A percentile compares a stretch with the other conserved stretches of the same genome.
Evolutionary conservation across 805 yeast genomes (phyloP).

Genomic region (Spathaspora sp.): DNA sequence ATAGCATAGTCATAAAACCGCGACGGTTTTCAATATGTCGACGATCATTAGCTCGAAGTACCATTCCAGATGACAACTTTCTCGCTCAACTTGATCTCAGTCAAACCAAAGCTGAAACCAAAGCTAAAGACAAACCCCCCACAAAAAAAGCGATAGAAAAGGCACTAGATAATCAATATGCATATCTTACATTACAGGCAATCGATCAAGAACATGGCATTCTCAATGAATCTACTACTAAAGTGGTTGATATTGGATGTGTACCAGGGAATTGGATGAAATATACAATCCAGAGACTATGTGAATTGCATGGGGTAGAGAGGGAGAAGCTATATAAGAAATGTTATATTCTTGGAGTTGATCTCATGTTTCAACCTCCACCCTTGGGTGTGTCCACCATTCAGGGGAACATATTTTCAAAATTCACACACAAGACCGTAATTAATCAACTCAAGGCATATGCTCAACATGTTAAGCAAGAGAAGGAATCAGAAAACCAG

Average conservation of each 20-base stretch:
- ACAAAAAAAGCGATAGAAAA: background rate
- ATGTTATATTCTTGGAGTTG: conserved; percentile 37
- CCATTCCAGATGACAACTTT: no score
- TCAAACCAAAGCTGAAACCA: no score
- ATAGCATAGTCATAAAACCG: background rate
- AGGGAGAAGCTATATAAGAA: conserved; percentile 20
- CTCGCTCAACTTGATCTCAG: background rate
- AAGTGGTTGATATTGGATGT: conserved; percentile 37
- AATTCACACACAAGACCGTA: conserved; percentile 25
- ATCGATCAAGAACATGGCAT: conserved; percentile 7
- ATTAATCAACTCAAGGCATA: conserved; percentile 18
- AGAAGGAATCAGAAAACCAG: background rate
- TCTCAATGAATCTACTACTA: conserved; percentile 22
- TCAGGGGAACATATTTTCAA: conserved; percentile 84
- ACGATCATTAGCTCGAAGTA: background rate
- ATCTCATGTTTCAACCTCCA: conserved; percentile 73
- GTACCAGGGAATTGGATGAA: conserved; percentile 42
- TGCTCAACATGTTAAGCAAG: background rate
- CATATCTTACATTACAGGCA: background rate
- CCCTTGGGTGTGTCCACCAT: conserved; percentile 76
- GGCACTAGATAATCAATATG: background rate
- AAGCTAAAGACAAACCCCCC: no score
- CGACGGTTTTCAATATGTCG: background rate
- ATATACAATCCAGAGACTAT: conserved; percentile 24
- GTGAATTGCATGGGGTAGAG: conserved; percentile 23